A percentile compares a stretch with the other conserved stretches of the same genome.
phyloP scores from a whole-genome alignment of 192 early-diverging fungal genomes.

The Coemansia sp. region DNA sequence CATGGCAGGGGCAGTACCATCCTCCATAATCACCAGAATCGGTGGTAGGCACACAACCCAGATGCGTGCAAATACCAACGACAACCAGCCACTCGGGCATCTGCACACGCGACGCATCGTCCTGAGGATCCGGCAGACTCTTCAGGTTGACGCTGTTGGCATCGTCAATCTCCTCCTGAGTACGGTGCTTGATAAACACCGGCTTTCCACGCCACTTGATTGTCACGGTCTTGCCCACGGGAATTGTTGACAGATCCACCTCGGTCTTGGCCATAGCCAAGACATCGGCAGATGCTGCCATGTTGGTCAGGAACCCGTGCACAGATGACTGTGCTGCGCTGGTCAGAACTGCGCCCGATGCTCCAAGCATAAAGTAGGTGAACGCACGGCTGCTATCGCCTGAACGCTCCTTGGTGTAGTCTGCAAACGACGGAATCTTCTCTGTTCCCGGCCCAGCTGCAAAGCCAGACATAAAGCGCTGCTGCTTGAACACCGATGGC shows the following conservation, averaged over 20 bases:
- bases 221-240: slow-evolving; percentile 94
- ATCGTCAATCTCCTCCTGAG: slow-evolving; percentile 90
- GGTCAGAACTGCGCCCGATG: slow-evolving; percentile 79
- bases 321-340: slow-evolving; percentile 88
- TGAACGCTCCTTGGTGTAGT: slow-evolving; percentile 72
- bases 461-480: slow-evolving; percentile 57
- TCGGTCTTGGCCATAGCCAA: slow-evolving; percentile 97
- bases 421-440: slow-evolving; percentile 72
- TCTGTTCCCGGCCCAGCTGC: slow-evolving; percentile 61
- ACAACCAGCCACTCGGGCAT: slow-evolving; percentile 97
- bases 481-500: slow-evolving; percentile 45
- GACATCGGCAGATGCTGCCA: slow-evolving; percentile 97
- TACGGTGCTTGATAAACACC: slow-evolving; percentile 95
- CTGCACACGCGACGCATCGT: slow-evolving; percentile 85
- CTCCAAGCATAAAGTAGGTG: slow-evolving; percentile 94
- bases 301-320: slow-evolving; percentile 71
- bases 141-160: slow-evolving; percentile 78
- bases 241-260: slow-evolving; percentile 87
- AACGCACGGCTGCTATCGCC: slow-evolving; percentile 70
- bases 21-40: slow-evolving; percentile 98
- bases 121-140: slow-evolving; percentile 88
- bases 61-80: slow-evolving; percentile 83
- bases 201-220: slow-evolving; percentile 99
- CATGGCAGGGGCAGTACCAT: slow-evolving; percentile 99
- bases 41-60: slow-evolving; percentile 97